Evolutionary conservation across 169 alveolate genomes (phyloP).

Genomic region (Fabrea salina): DNA sequence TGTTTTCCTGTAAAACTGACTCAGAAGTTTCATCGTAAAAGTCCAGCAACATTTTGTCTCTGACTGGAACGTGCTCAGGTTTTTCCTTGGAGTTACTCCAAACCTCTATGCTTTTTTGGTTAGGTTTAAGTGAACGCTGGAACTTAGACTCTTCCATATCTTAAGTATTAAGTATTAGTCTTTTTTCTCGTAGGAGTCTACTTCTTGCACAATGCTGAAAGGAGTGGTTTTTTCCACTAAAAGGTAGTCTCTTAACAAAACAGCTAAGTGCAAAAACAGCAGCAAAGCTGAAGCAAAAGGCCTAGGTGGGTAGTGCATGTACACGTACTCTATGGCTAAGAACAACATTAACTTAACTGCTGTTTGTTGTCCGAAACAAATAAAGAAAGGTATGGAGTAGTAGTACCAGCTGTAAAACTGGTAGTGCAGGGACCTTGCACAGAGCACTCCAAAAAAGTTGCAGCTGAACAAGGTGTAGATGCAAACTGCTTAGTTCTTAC

Average conservation of each 20-base stretch:
- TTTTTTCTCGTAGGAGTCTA: too few species aligned
- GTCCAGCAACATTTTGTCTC: too few species aligned
- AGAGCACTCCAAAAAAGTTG: constrained; percentile 50
- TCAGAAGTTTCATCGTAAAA: too few species aligned
- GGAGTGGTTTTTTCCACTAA: background rate
- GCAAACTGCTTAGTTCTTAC: constrained; percentile 27
- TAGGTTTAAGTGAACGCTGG: too few species aligned
- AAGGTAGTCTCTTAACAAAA: background rate
- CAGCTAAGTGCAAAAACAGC: background rate
- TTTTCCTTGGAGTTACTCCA: too few species aligned
- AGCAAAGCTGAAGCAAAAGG: background rate
- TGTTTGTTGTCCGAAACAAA: background rate
- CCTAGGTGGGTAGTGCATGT: background rate
- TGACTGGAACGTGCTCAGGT: too few species aligned
- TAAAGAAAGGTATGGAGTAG: constrained; percentile 36
- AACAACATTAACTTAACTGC: background rate
- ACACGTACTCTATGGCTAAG: background rate
- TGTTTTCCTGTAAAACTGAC: too few species aligned
- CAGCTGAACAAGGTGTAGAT: constrained; percentile 24
- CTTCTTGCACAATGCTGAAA: too few species aligned
- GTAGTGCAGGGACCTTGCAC: constrained; percentile 52
- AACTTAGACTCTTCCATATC: too few species aligned
- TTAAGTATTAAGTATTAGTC: too few species aligned
- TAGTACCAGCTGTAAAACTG: constrained; percentile 55
- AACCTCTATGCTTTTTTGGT: too few species aligned